Evolutionary conservation across 2,329 filamentous ascomycete genomes (phyloP), one percentile per base, ranked within the genome.

Genomic region (Sclerotinia nivalis): DNA sequence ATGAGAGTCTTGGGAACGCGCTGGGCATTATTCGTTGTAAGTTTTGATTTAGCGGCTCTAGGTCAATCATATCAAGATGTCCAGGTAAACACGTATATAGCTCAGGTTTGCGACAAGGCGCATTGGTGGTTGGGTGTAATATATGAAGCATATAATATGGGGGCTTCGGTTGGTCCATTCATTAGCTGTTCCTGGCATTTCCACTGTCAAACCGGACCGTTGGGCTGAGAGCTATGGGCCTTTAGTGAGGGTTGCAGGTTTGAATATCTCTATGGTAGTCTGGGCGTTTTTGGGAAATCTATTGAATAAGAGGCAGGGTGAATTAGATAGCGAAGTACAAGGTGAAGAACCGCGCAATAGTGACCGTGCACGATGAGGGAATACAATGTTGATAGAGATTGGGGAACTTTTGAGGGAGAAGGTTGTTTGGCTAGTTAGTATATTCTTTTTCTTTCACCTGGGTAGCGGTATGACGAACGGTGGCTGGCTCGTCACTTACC

Each of bases 401-500:
- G 82, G 81, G 47, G 77, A 79, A 10, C 81, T 85, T 0, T 71
- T 88, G 0, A 78, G 75, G 20, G 81, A 77, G 1, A 83, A 80
- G 22, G 81, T 81, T 4, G 79, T 90, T 4, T 90, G 87, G 85
- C 76, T 88, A 0, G 75, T 90, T 3, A 87, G 87, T 62, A 68
- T 88, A 2, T 90, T 88, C 77, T 90, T 87, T 79, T 90, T 90
- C 79, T 89, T 89, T 76, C 85, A 86, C 66, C 80, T 90, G 0
- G 88, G 88, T 0, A 84, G 83, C 0, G 77, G 75, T 1, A 83
- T 88, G 2, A 90, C 88, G 0, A 84, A 86, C 20, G 71, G 71
- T 15, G 82, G 82, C 77, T 91, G 88, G 88, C 84, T 90, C 0
- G 88, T 90, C 2, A 87, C 89, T 91, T 91, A 88, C 69, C 82